These are phyloP conservation scores for Aeminium ludgeri DNA, from an alignment of 495 filamentous ascomycete genomes.

Conservation along the genomic window DNA sequence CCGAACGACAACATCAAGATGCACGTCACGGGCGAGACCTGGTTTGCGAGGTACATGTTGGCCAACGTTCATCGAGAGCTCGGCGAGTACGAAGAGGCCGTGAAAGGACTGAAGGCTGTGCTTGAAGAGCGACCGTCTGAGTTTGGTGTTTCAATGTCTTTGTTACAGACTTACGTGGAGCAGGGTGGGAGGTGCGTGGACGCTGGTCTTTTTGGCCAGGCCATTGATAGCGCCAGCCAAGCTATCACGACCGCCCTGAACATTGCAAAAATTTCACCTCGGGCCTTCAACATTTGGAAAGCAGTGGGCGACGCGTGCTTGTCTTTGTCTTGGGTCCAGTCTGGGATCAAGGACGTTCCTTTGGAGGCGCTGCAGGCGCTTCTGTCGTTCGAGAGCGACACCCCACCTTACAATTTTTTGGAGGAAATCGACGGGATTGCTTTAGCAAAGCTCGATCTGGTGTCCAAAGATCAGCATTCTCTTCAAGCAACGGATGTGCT, in stretches of 20 bases:
- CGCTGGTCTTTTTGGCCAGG: constrained; percentile 66
- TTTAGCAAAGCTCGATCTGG: constrained; percentile 23
- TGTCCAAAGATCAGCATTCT: constrained; percentile 16
- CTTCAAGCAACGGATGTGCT: constrained; percentile 35
- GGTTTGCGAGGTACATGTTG: constrained; percentile 96
- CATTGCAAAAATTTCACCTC: constrained; percentile 34
- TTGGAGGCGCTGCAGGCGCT: constrained; percentile 35
- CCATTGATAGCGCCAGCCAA: constrained; percentile 45
- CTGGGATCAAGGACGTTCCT: constrained; percentile 42
- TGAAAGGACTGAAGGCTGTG: constrained; percentile 55
- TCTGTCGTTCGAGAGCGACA: constrained; percentile 33
- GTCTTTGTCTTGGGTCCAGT: constrained; percentile 61
- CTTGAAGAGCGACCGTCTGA: constrained; percentile 49
- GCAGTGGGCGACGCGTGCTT: constrained; percentile 77
- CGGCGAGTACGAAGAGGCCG: constrained; percentile 71
- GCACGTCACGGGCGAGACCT: constrained; percentile 41
- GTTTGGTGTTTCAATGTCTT: constrained; percentile 68
- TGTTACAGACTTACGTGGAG: constrained; percentile 76
- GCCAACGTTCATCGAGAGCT: constrained; percentile 87
- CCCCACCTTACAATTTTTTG: constrained; percentile 42
- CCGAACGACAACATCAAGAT: constrained; percentile 40
- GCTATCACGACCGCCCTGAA: constrained; percentile 38
- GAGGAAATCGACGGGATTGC: constrained; percentile 51
- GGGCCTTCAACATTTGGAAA: constrained; percentile 92
- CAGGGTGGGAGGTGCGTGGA: constrained; percentile 60